Base-by-base conservation (phyloP, 208 protist species). In the Porcisia hertigi region DNA sequence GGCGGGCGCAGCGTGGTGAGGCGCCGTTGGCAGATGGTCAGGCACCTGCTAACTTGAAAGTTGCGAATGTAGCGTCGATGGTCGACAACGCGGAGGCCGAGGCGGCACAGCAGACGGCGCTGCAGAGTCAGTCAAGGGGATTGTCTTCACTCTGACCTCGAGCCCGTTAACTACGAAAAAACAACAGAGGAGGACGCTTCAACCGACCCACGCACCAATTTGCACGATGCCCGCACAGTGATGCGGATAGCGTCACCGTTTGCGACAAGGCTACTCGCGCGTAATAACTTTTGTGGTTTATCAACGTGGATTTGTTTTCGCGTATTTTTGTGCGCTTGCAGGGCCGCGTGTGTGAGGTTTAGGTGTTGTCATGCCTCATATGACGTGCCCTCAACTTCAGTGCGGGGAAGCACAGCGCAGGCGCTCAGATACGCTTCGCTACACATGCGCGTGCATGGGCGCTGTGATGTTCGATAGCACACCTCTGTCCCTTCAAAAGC, bases 21-120 rank as follows among this genome's bases (percentile, higher is more conserved):
- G 58, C 75, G 39, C 36, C 64, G 5, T 41, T 85, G 11, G 55
- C 73, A 41, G 59, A 69, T 18, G 85, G 80, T 16, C 83, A 85
- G 75, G 69, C 41, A 18, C 81, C 85, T 12, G 87, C 85, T 39
- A 92, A 94, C 65, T 62, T 90, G 73, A 52, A 71, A 0, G 85
- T 94, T 34, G 89, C 89, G 6, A 89, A 86, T 55, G 80, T 91
- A 1, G 89, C 85, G 14, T 85, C 84, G 11, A 86, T 93, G 84
- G 63, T 85, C 6, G 86, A 89, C 72, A 84, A 89, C 52, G 60
- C 72, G 30, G 70, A 80, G 43, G 80, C 59, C 25, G 54, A 73
- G 59, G 73, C 75, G 20, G 75, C 81, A 36, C 69, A 86, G 34
- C 64, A 77, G 64, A 67, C 82, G 14, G 81, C 79, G 53, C 66